Evolutionary conservation across 2,329 filamentous ascomycete genomes (phyloP), one percentile per base, ranked within the genome.

Genomic region (Proliferodiscus dingleyae): DNA sequence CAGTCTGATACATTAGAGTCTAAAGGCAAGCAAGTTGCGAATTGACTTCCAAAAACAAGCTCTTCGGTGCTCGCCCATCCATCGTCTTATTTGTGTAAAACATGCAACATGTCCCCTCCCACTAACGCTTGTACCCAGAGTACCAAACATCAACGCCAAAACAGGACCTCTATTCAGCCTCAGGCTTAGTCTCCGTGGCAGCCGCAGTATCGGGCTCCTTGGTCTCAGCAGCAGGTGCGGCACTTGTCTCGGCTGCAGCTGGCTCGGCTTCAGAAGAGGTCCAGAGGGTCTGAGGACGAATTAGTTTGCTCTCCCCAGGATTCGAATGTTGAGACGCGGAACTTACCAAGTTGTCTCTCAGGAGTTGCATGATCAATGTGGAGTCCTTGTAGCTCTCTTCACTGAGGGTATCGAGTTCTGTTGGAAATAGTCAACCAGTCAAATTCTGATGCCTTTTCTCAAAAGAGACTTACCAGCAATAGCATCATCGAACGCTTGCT

Each of bases 381-480:
- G 89, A 95, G 75, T 97, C 91, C 67, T 90, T 88, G 85, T 97
- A 96, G 50, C 89, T 95, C 77, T 97, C 91, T 78, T 96, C 91
- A 50, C 89, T 95, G 57, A 97, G 80, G 41, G 89, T 95, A 78
- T 97, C 91, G 62, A 97, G 89, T 83, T 97, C 24, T 26, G 24
- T 26, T 6, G 24, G 24, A 6, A 11, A 11, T 6, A 26, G 24
- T 26, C 24, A 26, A 11, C 24, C 11, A 26, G 11, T n/a, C n/a
- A n/a, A n/a, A n/a, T n/a, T n/a, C n/a, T n/a, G n/a, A n/a, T n/a
- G n/a, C n/a, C n/a, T n/a, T n/a, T n/a, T n/a, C n/a, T n/a, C n/a
- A n/a, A n/a, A n/a, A n/a, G n/a, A n/a, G n/a, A n/a, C 24, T 26
- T 11, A 26, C 24, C 66, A 66, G 91, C 91, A 69, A 97, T 96